A percentile compares a stretch with the other conserved stretches of the same genome.
These are phyloP conservation scores for Trichodelitschia bisporula DNA, from an alignment of 495 filamentous ascomycete genomes.

Conservation along the genomic window DNA sequence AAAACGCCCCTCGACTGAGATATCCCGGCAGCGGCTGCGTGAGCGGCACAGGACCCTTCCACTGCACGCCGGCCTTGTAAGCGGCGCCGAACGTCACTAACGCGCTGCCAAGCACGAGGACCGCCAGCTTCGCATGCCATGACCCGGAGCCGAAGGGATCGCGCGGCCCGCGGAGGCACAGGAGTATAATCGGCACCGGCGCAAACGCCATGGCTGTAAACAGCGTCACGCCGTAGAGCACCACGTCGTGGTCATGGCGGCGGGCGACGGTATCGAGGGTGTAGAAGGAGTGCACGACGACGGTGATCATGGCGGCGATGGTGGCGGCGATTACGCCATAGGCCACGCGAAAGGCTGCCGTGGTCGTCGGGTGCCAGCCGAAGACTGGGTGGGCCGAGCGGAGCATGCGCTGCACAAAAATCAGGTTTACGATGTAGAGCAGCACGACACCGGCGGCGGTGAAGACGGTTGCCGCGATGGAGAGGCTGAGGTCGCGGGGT, in stretches of 20 bases:
- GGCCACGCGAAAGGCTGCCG: conserved; percentile 10
- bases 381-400: conserved; percentile 44
- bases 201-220: conserved; percentile 49
- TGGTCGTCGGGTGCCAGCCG: conserved; percentile 32
- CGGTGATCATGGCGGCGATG: conserved; percentile 44
- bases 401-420: conserved; percentile 55
- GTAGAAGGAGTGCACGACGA: conserved; percentile 38
- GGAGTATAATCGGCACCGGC: conserved; percentile 35
- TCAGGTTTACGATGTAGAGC: conserved; percentile 58
- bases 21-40: conserved; percentile 36
- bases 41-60: conserved; percentile 18
- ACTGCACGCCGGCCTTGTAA: conserved; percentile 31
- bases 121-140: conserved; percentile 35
- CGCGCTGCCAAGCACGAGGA: conserved; percentile 28
- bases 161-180: conserved; percentile 27
- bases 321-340: conserved; percentile 34
- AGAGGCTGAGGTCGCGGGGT: conserved; percentile 9
- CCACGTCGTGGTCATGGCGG: conserved; percentile 31
- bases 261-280: conserved; percentile 28
- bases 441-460: conserved; percentile 53
- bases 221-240: conserved; percentile 41
- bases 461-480: conserved; percentile 23
- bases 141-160: conserved; percentile 52
- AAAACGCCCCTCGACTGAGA: conserved; percentile 36
- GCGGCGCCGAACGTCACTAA: conserved; percentile 45